Evolutionary conservation across 1,284 basidiomycete genomes (phyloP), one percentile per base, ranked within the genome.

Genomic region (Naganishia albida): DNA sequence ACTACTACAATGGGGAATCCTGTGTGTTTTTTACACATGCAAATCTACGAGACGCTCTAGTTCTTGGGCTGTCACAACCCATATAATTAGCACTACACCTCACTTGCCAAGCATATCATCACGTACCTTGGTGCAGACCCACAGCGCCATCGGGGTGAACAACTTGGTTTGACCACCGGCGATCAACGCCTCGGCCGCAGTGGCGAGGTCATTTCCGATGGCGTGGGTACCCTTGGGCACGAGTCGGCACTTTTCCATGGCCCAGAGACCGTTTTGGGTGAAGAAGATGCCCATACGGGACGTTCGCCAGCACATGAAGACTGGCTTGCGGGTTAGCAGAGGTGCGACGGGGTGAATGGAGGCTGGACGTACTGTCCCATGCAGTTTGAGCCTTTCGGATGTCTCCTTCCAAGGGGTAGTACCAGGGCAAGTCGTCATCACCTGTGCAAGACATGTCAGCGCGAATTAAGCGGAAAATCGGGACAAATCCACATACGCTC

Each of bases 371-470:
- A 79, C 77, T 86, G 77, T 99, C 96, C 91, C 93, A 97, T 28
- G 87, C 73, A 3, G 94, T 97, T 82, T 99, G 95, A 10, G 91
- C 89, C 80, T 98, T 95, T 70, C 82, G 77, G 70, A 97, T 84
- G 78, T 96, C 91, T 69, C 94, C 94, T 79, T 95, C 93, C 51
- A 98, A 85, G 7, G 94, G 93, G 81, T 97, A 97, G 81, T 94
- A 98, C 95, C 95, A 99, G 0, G 88, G 86, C 48, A 97, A 82
- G 30, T 82, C 80, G 76, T 96, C 93, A 0, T 68, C 68, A 44
- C 77, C 74, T 75, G n/a, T n/a, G 62, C 20, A 34, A 10, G 20
- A 28, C 60, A 52, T 20, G 20, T 44, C 18, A 28, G 18, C 3
- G 30, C 48, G 18, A 60, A 28, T 44, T 59, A 23, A 20, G 34